These are phyloP conservation scores for Pseudocercospora fuligena DNA, from an alignment of 2,329 filamentous ascomycete genomes.

Conservation along the genomic window DNA sequence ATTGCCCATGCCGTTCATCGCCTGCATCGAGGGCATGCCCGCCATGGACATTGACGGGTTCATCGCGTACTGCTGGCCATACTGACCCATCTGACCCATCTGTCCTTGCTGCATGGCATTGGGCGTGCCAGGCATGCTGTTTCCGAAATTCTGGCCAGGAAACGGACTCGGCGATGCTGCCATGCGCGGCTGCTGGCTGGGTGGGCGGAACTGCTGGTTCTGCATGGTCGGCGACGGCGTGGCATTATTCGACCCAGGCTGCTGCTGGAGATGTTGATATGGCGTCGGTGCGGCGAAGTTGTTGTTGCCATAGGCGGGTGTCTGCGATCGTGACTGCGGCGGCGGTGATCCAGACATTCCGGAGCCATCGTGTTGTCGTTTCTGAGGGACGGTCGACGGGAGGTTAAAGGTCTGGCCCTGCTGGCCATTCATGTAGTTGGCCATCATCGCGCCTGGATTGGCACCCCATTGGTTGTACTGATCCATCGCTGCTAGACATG, in stretches of 20 bases:
- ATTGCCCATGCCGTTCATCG: slow-evolving; percentile 42
- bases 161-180: slow-evolving; percentile 88
- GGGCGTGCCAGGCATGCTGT: slow-evolving; percentile 46
- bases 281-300: slow-evolving; percentile 66
- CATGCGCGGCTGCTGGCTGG: slow-evolving; percentile 52
- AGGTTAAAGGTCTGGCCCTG: slow-evolving; percentile 77
- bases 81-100: slow-evolving; percentile 35
- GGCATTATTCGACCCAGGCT: slow-evolving; percentile 78
- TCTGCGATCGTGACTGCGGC: slow-evolving; percentile 87
- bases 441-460: slow-evolving; percentile 4
- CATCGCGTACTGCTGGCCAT: slow-evolving; percentile 45
- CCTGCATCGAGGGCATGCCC: slow-evolving; percentile 50
- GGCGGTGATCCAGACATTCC: slow-evolving; percentile 78
- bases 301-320: slow-evolving; percentile 66
- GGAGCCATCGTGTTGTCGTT: slow-evolving; percentile 78
- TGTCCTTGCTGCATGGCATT: slow-evolving; percentile 33
- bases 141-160: slow-evolving; percentile 45
- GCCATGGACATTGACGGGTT: slow-evolving; percentile 40
- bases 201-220: slow-evolving; percentile 73
- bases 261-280: slow-evolving; percentile 76
- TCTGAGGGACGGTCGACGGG: slow-evolving; percentile 85
- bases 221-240: slow-evolving; percentile 93
- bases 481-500: slow-evolving; percentile 8
- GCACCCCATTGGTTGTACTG: slow-evolving; percentile 10
- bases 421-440: slow-evolving; percentile 18